These are phyloP conservation scores for Priceomyces haplophilus DNA, from an alignment of 805 yeast species.

Conservation along the genomic window DNA sequence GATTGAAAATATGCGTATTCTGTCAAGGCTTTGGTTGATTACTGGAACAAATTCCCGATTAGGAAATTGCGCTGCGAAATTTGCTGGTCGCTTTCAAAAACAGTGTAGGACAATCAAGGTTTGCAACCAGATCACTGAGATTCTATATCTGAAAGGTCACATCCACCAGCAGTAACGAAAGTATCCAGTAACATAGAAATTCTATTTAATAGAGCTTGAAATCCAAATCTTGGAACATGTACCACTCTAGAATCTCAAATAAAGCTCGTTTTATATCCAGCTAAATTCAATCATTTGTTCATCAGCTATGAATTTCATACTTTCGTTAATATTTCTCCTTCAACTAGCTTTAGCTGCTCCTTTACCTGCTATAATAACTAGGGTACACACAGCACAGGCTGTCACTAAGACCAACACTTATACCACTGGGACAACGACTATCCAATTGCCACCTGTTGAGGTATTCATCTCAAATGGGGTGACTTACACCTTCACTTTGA, in stretches of 20 bases:
- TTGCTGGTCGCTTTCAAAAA: constrained; percentile 1
- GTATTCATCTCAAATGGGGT: constrained; percentile 50
- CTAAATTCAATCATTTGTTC: constrained; percentile 1
- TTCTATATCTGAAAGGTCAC: neutral
- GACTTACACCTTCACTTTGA: constrained; percentile 47
- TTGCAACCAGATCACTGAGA: neutral
- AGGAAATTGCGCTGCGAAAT: constrained; percentile 3
- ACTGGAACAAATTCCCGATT: constrained; percentile 3
- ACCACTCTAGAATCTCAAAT: too few relatives aligned
- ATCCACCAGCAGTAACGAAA: constrained; percentile 1
- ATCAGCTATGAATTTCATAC: constrained; percentile 7
- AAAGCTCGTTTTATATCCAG: neutral
- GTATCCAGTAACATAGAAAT: neutral
- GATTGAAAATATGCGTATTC: too few relatives aligned
- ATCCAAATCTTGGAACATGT: too few relatives aligned
- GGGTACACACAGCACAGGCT: constrained; percentile 55
- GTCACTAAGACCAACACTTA: constrained; percentile 43
- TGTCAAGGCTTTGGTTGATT: too few relatives aligned
- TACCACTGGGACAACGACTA: constrained; percentile 48
- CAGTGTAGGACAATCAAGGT: neutral
- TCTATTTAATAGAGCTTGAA: too few relatives aligned
- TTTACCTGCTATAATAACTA: constrained; percentile 44
- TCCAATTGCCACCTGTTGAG: constrained; percentile 51
- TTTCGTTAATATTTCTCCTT: constrained; percentile 15
- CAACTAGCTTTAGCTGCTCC: constrained; percentile 32